Conservation (phyloP, 1,284 basidiomycete genomes). For the Rhodotorula sp. region DNA sequence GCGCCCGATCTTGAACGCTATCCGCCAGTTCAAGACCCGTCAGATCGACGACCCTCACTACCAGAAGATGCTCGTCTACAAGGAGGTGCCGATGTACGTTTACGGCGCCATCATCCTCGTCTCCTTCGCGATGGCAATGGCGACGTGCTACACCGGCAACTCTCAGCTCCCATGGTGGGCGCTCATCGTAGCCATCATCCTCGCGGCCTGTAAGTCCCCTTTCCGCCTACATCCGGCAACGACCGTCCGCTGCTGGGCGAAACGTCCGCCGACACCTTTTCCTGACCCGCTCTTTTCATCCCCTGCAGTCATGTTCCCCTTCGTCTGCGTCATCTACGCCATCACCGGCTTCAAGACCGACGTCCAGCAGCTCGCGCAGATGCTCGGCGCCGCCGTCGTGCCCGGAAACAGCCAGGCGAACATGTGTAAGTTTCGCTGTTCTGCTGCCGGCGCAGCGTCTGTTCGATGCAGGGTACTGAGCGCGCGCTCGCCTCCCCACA, state of each 20-base stretch:
- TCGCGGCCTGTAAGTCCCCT: slow-evolving; percentile 52
- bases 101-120: slow-evolving; percentile 61
- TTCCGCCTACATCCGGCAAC: not conserved
- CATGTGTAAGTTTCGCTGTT: no score
- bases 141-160: slow-evolving; percentile 52
- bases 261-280: slow-evolving; percentile 56
- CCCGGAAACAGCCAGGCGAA: slow-evolving; percentile 66
- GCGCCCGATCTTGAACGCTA: slow-evolving; percentile 56
- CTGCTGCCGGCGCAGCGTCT: no score
- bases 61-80: slow-evolving; percentile 12
- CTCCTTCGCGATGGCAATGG: slow-evolving; percentile 56
- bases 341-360: slow-evolving; percentile 54
- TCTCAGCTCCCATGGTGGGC: slow-evolving; percentile 63
- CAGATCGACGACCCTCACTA: slow-evolving; percentile 59
- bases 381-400: slow-evolving; percentile 63
- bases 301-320: slow-evolving; percentile 58
- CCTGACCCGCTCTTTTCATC: slow-evolving; percentile 41
- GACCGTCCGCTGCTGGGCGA: slow-evolving; percentile 49
- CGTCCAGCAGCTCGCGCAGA: slow-evolving; percentile 59
- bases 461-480: not conserved
- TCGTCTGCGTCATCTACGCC: slow-evolving; percentile 60
- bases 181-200: slow-evolving; percentile 54
- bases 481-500: slow-evolving; percentile 38
- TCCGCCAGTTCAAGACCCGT: slow-evolving; percentile 44
- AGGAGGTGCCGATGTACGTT: slow-evolving; percentile 54